Base-by-base conservation (phyloP, 768 basidiomycete genomes). In the Tulasnella sp. region DNA sequence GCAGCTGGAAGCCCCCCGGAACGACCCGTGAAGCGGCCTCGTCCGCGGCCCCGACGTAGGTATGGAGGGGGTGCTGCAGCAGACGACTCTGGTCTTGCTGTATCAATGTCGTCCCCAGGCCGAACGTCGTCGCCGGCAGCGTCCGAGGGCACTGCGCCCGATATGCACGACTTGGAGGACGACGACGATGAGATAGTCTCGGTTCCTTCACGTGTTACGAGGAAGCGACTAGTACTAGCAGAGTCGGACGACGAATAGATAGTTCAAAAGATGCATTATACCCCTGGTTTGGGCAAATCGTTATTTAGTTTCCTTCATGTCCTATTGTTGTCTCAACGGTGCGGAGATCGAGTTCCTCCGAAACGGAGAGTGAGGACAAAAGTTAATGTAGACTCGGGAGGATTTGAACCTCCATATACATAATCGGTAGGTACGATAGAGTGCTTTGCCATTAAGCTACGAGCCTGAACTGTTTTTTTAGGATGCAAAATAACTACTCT, bases 191-290 rank as follows among this genome's bases (percentile, higher is more conserved):
- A 75, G 20, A 40, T 40, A 37, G 71, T 40, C 32, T 35, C 44
- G 71, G 71, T 72, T 42, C 44, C 71, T 42, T 46, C 39, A 29
- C 71, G 71, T 18, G 23, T 29, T 23, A n/a, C 26, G 39, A 40
- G 71, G n/a, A 72, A 72, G 20, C 42, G 44, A 20, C 61, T 67
- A 0, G 44, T 40, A 11, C 71, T 72, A 9, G 44, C 44, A 26
- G 71, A 72, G 44, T 72, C 71, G 4, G 71, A 72, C 37, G 71
- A 72, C 29, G 71, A 72, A 29, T 72, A 72, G 71, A 35, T 72
- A 26, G 15, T 13, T 26, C 61, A 35, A 13, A 67, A 35, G 23
- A 35, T 67, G 29, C 35, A 10, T 16, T 13, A 20, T 26, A 11
- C 5, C 29, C 26, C 15, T 67, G 13, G 3, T 57, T 11, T 67